A percentile compares a stretch with the other conserved stretches of the same genome.
Conservation (phyloP, 176 grass and related monocot species). For the Poa annua region DNA sequence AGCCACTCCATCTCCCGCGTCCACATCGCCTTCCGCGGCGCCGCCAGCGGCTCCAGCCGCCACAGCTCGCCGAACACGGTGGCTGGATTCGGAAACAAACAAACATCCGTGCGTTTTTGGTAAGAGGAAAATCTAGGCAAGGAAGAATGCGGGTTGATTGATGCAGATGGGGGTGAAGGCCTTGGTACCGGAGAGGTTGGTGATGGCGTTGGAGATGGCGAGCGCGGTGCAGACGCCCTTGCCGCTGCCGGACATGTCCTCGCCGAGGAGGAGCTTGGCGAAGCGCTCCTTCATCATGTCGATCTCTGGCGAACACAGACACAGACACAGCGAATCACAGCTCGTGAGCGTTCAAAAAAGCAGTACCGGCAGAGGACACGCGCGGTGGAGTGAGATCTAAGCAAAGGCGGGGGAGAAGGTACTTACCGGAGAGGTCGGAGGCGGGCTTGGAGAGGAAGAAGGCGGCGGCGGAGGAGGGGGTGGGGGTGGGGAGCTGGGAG, state of each 20-base stretch:
- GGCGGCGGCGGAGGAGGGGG: constrained; percentile 44
- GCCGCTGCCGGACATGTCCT: constrained; percentile 99
- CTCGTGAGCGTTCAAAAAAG: constrained; percentile 31
- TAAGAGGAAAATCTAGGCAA: neutral
- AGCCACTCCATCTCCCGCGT: constrained; percentile 95
- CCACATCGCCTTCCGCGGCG: constrained; percentile 94
- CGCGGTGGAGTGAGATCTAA: constrained; percentile 50
- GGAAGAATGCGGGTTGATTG: constrained; percentile 21
- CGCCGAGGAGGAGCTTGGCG: constrained; percentile 93
- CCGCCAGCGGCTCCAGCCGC: constrained; percentile 91
- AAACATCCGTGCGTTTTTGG: neutral
- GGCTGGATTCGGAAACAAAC: constrained; percentile 45
- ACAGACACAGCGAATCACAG: neutral
- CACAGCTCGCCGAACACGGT: constrained; percentile 98
- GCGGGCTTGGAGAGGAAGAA: constrained; percentile 59
- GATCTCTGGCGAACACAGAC: constrained; percentile 54
- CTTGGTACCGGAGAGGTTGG: constrained; percentile 85
- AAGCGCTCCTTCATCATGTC: constrained; percentile 99
- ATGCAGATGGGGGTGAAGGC: neutral
- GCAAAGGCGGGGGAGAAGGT: constrained; percentile 4
- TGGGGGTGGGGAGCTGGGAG: constrained; percentile 32
- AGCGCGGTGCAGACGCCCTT: constrained; percentile 98
- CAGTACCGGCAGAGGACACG: neutral
- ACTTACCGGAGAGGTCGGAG: constrained; percentile 59
- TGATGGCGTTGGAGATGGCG: constrained; percentile 97